Base-by-base conservation (phyloP, 768 basidiomycete genomes). In the Suillus ampliporus region DNA sequence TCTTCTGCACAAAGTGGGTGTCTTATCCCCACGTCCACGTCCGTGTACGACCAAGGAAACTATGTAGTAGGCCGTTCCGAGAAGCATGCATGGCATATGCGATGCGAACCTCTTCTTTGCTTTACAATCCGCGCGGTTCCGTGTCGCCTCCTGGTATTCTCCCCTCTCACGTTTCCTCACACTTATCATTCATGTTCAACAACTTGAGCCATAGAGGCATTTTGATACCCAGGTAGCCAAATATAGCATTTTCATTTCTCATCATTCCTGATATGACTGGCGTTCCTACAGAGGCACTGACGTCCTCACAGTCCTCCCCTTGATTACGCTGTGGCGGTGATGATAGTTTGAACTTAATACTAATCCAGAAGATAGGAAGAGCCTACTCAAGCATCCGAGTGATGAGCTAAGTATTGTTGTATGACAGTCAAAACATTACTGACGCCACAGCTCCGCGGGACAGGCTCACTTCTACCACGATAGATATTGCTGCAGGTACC, bases 401-500 rank as follows among this genome's bases (percentile, higher is more conserved):
- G 31, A 15, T 35, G n/a, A 53, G 52, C 52, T 15, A 53, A 35
- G 52, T 35, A 35, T 15, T 4, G 14, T 19, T 23, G 53, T 23
- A 5, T 8, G 19, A 19, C 21, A 23, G 35, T 11, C 19, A 43
- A 11, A 51, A 34, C 3, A 51, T 11, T 15, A 7, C 28, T n/a
- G 28, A 51, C 11, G 28, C 34, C 31, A 15, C 11, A 1, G 8
- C 7, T 4, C 51, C 34, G 7, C 51, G 19, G 19, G 48, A 31
- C 28, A 19, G 26, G 23, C 47, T 48, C 15, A 48, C 3, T 26
- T 48, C 23, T 48, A 48, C 15, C 23, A 5, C 23, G 15, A 48
- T 47, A 23, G 0, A 8, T 17, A 9, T 26, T 48, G 3, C 4
- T 83, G 84, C 67, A 80, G 82, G 31, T 6, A 31, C 31, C n/a